Conservation (phyloP, 1,284 basidiomycete genomes). For the Spongispora temasekensis region DNA sequence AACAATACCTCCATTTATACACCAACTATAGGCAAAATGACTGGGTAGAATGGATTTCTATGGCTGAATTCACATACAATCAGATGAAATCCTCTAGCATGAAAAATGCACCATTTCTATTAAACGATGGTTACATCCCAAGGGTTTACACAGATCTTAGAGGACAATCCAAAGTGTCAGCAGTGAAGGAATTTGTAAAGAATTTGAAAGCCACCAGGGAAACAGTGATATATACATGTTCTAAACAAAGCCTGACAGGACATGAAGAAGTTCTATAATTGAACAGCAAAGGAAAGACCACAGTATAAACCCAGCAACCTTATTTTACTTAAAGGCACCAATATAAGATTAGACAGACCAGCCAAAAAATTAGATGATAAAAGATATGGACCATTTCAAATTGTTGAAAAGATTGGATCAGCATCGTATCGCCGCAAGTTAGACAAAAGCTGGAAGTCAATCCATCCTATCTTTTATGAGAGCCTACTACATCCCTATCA, state of each 20-base stretch:
- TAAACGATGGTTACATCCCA: background rate
- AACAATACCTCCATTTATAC: background rate
- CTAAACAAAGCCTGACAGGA: background rate
- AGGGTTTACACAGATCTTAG: background rate
- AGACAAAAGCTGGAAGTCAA: background rate
- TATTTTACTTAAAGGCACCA: background rate
- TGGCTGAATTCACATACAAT: background rate
- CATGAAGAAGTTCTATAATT: background rate
- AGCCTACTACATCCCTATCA: background rate
- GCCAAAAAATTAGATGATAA: background rate
- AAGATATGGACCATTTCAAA: background rate
- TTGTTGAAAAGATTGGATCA: rapidly evolving
- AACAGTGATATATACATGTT: background rate
- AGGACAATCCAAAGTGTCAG: background rate
- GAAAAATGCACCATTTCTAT: background rate
- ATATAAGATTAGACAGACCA: background rate
- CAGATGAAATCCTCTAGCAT: background rate
- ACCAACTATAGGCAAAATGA: background rate
- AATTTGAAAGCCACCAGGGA: background rate
- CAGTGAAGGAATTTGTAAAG: background rate
- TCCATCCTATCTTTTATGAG: background rate
- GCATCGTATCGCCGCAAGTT: background rate
- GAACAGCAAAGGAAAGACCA: background rate
- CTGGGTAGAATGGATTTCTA: background rate
- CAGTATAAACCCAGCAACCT: background rate